These are phyloP conservation scores for Cryptococcus floricola DNA, from an alignment of 1,284 basidiomycete species.

Conservation along the genomic window DNA sequence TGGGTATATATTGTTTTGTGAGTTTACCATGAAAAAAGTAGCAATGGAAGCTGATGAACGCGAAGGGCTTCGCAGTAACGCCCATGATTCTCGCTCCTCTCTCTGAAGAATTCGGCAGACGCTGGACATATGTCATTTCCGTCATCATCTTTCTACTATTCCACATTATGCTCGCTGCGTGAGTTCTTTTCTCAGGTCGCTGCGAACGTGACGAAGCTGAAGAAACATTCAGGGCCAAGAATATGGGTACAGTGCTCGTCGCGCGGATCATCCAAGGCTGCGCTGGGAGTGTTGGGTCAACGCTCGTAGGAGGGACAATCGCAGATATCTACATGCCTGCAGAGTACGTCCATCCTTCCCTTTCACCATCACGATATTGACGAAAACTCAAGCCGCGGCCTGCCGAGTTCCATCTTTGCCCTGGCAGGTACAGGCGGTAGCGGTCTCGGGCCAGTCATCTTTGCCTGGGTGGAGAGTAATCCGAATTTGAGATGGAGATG, in stretches of 20 bases:
- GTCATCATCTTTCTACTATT: conserved; percentile 59
- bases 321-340: conserved; percentile 64
- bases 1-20: conserved; percentile 57
- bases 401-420: conserved; percentile 68
- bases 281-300: conserved; percentile 61
- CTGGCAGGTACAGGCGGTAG: conserved; percentile 59
- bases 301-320: conserved; percentile 73
- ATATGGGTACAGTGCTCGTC: conserved; percentile 65
- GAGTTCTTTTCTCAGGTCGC: conserved; percentile 34
- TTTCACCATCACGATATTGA: background rate
- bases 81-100: conserved; percentile 70
- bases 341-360: conserved; percentile 52
- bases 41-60: background rate
- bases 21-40: background rate
- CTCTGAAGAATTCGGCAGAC: conserved; percentile 71
- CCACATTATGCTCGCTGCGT: conserved; percentile 62
- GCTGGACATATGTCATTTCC: conserved; percentile 63
- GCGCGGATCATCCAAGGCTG: conserved; percentile 65
- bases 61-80: conserved; percentile 63
- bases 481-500: conserved; percentile 65
- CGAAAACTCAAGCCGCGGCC: conserved; percentile 39
- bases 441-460: conserved; percentile 63
- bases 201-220: too few species aligned
- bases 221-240: conserved; percentile 54
- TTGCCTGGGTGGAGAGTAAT: conserved; percentile 67